Evolutionary conservation across 371 early-diverging fungal species (phyloP), one percentile per base, ranked within the genome.

Genomic region (Lichtheimia corymbifera): DNA sequence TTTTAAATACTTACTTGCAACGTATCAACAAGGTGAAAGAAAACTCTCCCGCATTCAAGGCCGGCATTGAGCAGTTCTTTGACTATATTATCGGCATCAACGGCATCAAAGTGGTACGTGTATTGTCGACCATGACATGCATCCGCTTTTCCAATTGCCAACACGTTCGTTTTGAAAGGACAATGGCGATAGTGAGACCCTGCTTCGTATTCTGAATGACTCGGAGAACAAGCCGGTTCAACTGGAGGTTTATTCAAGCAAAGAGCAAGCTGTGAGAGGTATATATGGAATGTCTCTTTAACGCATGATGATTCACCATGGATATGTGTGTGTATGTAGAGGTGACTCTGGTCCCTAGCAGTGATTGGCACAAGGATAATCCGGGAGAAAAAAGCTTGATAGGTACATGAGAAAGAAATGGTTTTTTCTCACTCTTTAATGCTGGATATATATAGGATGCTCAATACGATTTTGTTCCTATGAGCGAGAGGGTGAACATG

Each of bases 11-110:
- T n/a, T 42, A 30, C 53, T 35, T 35, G 15, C 14, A 27, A 17
- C n/a, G 49, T 11, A 25, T 14, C 17, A 51, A 25, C 17, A 53
- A 89, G 88, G 84, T 89, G 59, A 82, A 85, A 50, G 83, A 83
- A 47, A 80, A 81, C 67, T 88, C 89, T 15, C 91, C 92, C 27
- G 90, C 91, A 9, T 76, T 79, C 50, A 71, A 67, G 18, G 87
- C 88, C 61, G 91, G 91, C 35, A 83, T 92, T 47, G 82, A 88
- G 15, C 87, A 88, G 12, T 92, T 87, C 68, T 92, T 92, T 68
- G 91, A 91, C 68, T 91, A 88, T 58, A 87, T 92, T 62, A 78
- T 87, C 15, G 75, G 79, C 20, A 79, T 90, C 61, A 85, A 91
- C 51, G 89, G 87, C 17, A 68, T 76, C 42, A 68, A 78, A 45